phyloP scores from a whole-genome alignment of 305 asterid species.

The Rubia occidens region DNA sequence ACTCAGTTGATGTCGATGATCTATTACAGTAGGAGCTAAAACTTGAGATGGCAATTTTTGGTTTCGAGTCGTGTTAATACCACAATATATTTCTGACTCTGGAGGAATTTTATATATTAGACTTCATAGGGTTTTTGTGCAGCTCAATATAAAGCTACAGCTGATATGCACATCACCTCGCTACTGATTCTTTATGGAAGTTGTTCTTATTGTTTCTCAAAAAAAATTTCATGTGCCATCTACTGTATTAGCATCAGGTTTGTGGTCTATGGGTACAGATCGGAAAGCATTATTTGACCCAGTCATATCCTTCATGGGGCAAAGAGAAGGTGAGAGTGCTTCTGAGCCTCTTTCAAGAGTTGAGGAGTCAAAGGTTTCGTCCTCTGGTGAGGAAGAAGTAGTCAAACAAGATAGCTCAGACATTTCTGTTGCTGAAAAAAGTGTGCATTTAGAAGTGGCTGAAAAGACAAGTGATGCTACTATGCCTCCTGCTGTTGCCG shows the following conservation, averaged over 20 bases:
- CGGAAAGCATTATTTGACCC: constrained; percentile 24
- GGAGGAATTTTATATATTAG: neutral
- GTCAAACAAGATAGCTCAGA: constrained; percentile 25
- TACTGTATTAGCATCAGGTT: constrained; percentile 40
- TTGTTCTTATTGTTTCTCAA: constrained; percentile 1
- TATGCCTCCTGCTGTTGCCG: constrained; percentile 28
- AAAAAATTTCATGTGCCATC: constrained; percentile 10
- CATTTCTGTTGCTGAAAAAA: constrained; percentile 27
- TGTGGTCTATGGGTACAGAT: constrained; percentile 36
- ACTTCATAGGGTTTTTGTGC: neutral
- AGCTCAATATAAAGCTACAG: neutral
- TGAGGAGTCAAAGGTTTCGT: constrained; percentile 24
- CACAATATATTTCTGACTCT: too few relatives aligned
- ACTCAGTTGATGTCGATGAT: neutral
- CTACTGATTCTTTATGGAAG: neutral
- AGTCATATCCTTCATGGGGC: constrained; percentile 66
- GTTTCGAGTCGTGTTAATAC: neutral
- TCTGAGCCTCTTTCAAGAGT: constrained; percentile 30
- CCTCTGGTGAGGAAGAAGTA: constrained; percentile 28
- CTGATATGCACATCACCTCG: neutral
- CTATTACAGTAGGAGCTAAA: neutral
- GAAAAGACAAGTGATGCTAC: constrained; percentile 22
- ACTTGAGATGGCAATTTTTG: neutral
- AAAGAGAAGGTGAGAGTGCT: constrained; percentile 36
- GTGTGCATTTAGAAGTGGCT: constrained; percentile 25